Conservation (phyloP, 345 rosid species). For the Arabis alpina region DNA sequence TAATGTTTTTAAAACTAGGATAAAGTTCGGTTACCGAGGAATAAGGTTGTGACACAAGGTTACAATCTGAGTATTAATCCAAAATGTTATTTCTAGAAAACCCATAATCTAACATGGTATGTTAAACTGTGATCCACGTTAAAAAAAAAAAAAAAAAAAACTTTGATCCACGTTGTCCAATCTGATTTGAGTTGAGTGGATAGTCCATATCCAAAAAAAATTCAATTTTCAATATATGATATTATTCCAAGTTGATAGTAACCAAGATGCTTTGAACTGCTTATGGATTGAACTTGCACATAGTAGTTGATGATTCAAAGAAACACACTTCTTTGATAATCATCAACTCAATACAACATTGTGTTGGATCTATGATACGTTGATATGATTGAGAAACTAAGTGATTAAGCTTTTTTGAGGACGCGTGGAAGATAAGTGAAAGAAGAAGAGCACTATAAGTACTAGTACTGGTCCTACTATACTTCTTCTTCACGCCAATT, state of each 20-base stretch:
- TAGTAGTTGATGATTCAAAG: conserved; percentile 1
- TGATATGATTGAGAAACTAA: conserved; percentile 22
- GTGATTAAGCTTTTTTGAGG: conserved; percentile 27
- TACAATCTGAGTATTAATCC: neutral
- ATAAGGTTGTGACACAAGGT: neutral
- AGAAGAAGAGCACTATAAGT: conserved; percentile 38
- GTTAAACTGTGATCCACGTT: too few species aligned
- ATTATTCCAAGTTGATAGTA: neutral
- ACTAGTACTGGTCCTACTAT: conserved; percentile 39
- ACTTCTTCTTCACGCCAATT: conserved; percentile 40
- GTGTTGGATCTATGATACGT: conserved; percentile 9
- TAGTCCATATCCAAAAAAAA: too few species aligned
- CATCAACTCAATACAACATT: conserved; percentile 9
- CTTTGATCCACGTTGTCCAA: too few species aligned
- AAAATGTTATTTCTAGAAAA: neutral
- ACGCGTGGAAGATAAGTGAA: conserved; percentile 35
- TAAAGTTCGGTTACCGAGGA: neutral
- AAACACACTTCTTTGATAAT: neutral
- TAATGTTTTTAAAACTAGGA: too few species aligned
- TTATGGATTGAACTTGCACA: neutral
- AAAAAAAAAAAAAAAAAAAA: too few species aligned
- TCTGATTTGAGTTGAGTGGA: too few species aligned
- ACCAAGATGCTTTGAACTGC: neutral
- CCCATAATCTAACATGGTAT: too few species aligned
- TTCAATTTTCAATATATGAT: too few species aligned